A percentile compares a stretch with the other conserved stretches of the same genome.
Conservation (phyloP, 768 basidiomycete species). For the Trichaptum fuscoviolaceum region DNA sequence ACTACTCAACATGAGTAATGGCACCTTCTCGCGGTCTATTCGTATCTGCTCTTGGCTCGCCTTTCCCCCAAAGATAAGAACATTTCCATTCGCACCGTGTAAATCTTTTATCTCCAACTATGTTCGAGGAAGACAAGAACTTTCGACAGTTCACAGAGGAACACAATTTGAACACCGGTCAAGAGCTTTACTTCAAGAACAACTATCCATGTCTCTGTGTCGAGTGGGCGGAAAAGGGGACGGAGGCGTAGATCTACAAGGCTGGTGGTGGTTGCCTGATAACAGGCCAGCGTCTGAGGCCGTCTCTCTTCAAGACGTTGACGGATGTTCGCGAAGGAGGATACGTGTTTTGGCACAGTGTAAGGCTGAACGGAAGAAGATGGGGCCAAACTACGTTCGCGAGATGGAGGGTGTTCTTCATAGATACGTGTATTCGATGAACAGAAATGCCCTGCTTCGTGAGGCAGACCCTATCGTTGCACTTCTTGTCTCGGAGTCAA, state of each 20-base stretch:
- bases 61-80: too few relatives aligned
- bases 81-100: too few relatives aligned
- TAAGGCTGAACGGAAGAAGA: conserved; percentile 83
- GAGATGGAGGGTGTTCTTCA: conserved; percentile 88
- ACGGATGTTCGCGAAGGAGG: conserved; percentile 34
- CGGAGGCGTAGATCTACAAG: conserved; percentile 82
- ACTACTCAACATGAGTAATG: too few relatives aligned
- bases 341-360: conserved; percentile 83
- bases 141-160: conserved; percentile 54
- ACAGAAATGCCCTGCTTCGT: conserved; percentile 1
- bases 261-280: conserved; percentile 88
- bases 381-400: conserved; percentile 74
- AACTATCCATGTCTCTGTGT: conserved; percentile 74
- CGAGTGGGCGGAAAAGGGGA: conserved; percentile 85
- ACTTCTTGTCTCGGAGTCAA: conserved; percentile 73
- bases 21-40: too few relatives aligned
- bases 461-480: conserved; percentile 47
- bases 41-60: too few relatives aligned
- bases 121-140: too few relatives aligned
- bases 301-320: conserved; percentile 7
- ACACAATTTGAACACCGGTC: conserved; percentile 71
- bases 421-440: conserved; percentile 30
- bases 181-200: conserved; percentile 49
- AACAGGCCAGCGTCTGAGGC: neutral
- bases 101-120: too few relatives aligned